Percentiles rank a stretch among this genome's conserved stretches.
Evolutionary conservation across 495 filamentous ascomycete genomes (phyloP).

Genomic region (Hypoxylon fuscum): DNA sequence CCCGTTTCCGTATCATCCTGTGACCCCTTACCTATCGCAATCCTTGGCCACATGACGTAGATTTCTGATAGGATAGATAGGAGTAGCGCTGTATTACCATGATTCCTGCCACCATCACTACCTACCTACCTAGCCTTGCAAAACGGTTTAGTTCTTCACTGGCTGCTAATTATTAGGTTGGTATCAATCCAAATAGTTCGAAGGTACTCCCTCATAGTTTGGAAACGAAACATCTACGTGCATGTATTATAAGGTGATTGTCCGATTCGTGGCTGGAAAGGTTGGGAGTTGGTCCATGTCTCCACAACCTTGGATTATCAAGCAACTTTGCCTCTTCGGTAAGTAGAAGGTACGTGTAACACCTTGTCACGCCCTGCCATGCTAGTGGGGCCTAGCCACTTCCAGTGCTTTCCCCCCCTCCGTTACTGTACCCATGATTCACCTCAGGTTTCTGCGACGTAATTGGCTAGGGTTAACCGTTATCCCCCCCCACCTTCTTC

Average conservation of each 20-base stretch:
- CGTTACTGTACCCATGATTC: slow-evolving; percentile 39
- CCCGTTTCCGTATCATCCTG: slow-evolving; percentile 13
- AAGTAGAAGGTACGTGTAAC: slow-evolving; percentile 11
- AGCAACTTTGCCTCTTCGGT: slow-evolving; percentile 26
- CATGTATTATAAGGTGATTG: slow-evolving; percentile 9
- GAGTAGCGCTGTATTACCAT: neutral
- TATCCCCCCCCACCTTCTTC: slow-evolving; percentile 31
- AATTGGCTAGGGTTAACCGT: slow-evolving; percentile 33
- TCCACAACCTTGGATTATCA: slow-evolving; percentile 25
- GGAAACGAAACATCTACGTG: too few relatives aligned
- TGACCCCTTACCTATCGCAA: slow-evolving; percentile 22
- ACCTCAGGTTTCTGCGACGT: slow-evolving; percentile 17
- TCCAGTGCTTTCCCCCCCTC: slow-evolving; percentile 32
- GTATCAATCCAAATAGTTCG: too few relatives aligned
- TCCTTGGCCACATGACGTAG: slow-evolving; percentile 31
- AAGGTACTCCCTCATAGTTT: too few relatives aligned
- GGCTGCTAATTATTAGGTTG: too few relatives aligned
- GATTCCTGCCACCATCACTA: neutral
- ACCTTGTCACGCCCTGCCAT: slow-evolving; percentile 8
- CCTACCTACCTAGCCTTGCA: neutral
- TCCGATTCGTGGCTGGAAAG: slow-evolving; percentile 17
- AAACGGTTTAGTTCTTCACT: too few relatives aligned
- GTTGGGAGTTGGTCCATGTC: too few relatives aligned
- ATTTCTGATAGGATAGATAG: neutral
- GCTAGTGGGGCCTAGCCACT: slow-evolving; percentile 25